Conservation (phyloP, 192 early-diverging fungal species). For the Glomus cerebriforme region DNA sequence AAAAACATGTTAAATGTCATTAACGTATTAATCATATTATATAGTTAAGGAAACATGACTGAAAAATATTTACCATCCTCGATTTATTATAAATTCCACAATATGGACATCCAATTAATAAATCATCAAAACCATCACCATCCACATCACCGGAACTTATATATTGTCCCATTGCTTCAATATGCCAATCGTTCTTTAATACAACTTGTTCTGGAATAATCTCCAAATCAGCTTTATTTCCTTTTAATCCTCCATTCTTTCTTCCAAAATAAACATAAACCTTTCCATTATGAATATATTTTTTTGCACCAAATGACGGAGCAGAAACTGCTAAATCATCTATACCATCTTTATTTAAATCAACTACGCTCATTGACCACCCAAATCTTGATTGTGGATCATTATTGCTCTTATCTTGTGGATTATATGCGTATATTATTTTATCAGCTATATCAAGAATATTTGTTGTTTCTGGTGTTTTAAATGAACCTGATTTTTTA, state of each 20-base stretch:
- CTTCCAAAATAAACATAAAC: constrained; percentile 72
- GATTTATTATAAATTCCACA: not conserved
- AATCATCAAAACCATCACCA: constrained; percentile 58
- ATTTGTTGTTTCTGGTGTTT: constrained; percentile 38
- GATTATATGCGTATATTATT: constrained; percentile 24
- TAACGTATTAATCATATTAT: not conserved
- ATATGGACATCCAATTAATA: constrained; percentile 66
- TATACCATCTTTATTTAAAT: constrained; percentile 83
- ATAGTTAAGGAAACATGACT: not conserved
- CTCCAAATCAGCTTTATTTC: not conserved
- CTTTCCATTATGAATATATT: constrained; percentile 47
- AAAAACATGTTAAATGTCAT: not conserved
- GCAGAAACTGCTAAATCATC: constrained; percentile 81
- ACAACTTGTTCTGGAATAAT: not conserved
- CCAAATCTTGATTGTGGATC: constrained; percentile 66
- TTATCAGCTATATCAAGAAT: constrained; percentile 46
- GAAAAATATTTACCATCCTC: not conserved
- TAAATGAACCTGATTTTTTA: constrained; percentile 15
- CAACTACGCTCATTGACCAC: constrained; percentile 71
- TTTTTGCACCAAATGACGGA: constrained; percentile 48
- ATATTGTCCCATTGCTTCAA: constrained; percentile 40
- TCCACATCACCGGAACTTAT: constrained; percentile 61
- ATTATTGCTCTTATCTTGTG: not conserved
- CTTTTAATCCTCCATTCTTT: not conserved
- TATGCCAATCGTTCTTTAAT: not conserved